Evolutionary conservation across 2,329 filamentous ascomycete genomes (phyloP).

Genomic region (Stylonectria norvegica): DNA sequence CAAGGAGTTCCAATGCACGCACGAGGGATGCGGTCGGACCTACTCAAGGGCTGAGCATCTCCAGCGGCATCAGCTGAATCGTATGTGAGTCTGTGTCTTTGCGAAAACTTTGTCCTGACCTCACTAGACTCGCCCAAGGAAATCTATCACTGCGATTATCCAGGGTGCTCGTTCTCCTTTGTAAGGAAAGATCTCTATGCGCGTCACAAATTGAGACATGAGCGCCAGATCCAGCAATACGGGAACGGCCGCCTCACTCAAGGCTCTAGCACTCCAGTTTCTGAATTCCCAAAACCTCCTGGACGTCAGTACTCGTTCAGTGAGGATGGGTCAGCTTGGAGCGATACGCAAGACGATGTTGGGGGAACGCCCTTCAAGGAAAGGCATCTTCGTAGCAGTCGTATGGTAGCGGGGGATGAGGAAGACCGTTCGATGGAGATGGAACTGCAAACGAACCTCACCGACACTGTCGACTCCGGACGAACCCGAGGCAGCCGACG

Average conservation of each 20-base stretch:
- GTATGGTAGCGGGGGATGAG: neutral
- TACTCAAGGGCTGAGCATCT: conserved; percentile 28
- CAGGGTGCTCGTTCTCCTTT: conserved; percentile 28
- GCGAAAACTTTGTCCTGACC: conserved; percentile 10
- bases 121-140: conserved; percentile 27
- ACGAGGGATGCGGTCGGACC: conserved; percentile 28
- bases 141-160: conserved; percentile 29
- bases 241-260: conserved; percentile 26
- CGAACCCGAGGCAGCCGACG: too few relatives aligned
- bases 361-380: conserved; percentile 19
- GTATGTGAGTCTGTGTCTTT: conserved; percentile 6
- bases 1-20: conserved; percentile 30
- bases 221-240: conserved; percentile 26
- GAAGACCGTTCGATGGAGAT: neutral
- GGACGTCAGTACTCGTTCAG: conserved; percentile 26
- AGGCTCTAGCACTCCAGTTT: conserved; percentile 18
- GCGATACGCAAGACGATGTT: conserved; percentile 27
- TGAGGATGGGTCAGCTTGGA: conserved; percentile 27
- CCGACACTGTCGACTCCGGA: neutral
- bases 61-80: conserved; percentile 27
- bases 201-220: conserved; percentile 27
- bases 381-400: neutral
- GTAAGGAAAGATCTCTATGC: conserved; percentile 28
- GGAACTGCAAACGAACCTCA: neutral
- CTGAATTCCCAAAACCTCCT: conserved; percentile 22